Evolutionary conservation across 75 land plant species (phyloP).

Genomic region (Cupressus sempervirens): DNA sequence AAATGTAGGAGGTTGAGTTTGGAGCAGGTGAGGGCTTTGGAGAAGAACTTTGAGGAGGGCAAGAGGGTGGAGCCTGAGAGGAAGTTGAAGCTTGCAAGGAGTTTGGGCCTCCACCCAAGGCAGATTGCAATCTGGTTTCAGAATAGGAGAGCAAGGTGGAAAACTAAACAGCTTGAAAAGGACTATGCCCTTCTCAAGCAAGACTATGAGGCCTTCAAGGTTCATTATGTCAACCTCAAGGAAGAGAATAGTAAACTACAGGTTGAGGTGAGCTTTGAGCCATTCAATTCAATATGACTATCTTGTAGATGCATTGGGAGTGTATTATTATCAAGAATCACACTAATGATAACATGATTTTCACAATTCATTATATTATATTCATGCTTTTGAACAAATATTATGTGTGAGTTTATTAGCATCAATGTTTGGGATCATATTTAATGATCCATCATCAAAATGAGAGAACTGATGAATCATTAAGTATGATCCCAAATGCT

Average conservation of each 20-base stretch:
- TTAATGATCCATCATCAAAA: too few species aligned
- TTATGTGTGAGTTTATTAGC: too few species aligned
- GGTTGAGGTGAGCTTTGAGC: neutral
- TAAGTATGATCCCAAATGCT: too few species aligned
- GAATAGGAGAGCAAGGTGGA: slow-evolving; percentile 51
- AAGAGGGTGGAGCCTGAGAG: slow-evolving; percentile 45
- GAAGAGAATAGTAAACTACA: slow-evolving; percentile 18
- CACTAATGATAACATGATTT: too few species aligned
- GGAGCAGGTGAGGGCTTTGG: slow-evolving; percentile 33
- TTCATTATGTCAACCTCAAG: neutral
- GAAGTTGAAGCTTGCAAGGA: slow-evolving; percentile 30
- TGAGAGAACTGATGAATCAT: too few species aligned
- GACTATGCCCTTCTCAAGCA: slow-evolving; percentile 22
- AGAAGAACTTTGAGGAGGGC: slow-evolving; percentile 30
- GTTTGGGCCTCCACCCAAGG: slow-evolving; percentile 50
- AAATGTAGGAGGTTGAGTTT: slow-evolving; percentile 16
- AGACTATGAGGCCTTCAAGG: slow-evolving; percentile 19
- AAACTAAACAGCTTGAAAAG: slow-evolving; percentile 38
- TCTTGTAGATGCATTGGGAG: neutral
- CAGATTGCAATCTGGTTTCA: slow-evolving; percentile 68
- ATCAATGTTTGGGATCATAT: too few species aligned
- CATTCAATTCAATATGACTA: neutral
- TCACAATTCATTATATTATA: too few species aligned
- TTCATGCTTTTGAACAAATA: too few species aligned
- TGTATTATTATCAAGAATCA: neutral